Percentiles rank a stretch among this genome's conserved stretches.
These are phyloP conservation scores for Dicorynia guianensis DNA, from an alignment of 306 rosid species.

Conservation along the genomic window DNA sequence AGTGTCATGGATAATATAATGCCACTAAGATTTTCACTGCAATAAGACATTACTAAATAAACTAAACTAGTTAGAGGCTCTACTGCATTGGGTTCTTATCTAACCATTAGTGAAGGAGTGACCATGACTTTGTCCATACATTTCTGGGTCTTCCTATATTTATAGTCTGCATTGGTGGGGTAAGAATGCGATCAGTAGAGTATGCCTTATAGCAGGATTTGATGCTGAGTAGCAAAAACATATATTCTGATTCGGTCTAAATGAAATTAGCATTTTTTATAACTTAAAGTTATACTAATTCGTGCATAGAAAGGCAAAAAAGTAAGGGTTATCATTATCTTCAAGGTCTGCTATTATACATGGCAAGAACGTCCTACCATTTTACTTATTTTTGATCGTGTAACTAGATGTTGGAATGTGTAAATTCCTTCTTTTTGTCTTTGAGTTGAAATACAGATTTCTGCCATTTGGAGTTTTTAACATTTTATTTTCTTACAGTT, in stretches of 20 bases:
- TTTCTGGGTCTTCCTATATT: neutral
- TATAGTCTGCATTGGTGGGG: too few species aligned
- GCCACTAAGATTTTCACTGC: neutral
- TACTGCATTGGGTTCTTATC: neutral
- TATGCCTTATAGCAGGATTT: too few species aligned
- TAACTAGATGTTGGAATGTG: neutral
- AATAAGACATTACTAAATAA: neutral
- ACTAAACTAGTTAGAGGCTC: neutral
- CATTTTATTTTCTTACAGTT: conserved; percentile 35
- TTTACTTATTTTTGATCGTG: neutral
- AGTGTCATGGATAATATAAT: too few species aligned
- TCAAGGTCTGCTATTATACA: neutral
- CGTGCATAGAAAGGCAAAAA: neutral
- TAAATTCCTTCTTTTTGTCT: neutral
- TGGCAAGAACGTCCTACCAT: neutral
- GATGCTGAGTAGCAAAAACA: too few species aligned
- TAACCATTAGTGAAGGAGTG: neutral
- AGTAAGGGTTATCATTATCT: neutral
- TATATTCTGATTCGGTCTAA: neutral
- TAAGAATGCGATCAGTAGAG: too few species aligned
- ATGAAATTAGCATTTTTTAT: neutral
- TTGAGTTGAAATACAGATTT: too few species aligned
- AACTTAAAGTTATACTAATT: neutral
- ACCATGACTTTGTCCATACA: neutral
- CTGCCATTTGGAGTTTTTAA: too few species aligned